phyloP scores from a whole-genome alignment of 345 rosid species.

The Laguncularia racemosa region DNA sequence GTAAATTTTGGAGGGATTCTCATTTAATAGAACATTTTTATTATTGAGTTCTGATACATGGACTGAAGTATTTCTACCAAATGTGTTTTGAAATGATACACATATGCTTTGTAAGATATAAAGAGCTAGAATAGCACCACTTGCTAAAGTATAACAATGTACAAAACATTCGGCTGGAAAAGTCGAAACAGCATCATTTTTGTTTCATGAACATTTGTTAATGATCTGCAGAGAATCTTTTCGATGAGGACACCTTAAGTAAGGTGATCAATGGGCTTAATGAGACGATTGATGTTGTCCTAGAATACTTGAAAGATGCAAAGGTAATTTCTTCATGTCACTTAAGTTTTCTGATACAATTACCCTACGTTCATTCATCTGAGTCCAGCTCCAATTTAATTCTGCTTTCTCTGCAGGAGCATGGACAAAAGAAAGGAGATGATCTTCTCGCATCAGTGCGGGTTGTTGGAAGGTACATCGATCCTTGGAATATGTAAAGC shows the following conservation, averaged over 20 bases:
- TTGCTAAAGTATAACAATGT: too few relatives aligned
- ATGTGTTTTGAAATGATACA: too few relatives aligned
- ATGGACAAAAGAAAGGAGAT: slow-evolving; percentile 65
- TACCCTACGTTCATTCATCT: too few relatives aligned
- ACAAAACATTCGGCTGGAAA: too few relatives aligned
- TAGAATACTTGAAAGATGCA: slow-evolving; percentile 79
- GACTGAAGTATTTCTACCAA: too few relatives aligned
- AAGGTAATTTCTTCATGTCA: slow-evolving; percentile 35
- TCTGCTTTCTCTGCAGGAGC: slow-evolving; percentile 46
- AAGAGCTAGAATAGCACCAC: too few relatives aligned
- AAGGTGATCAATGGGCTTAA: slow-evolving; percentile 66
- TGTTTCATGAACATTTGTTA: slow-evolving; percentile 8
- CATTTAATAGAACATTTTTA: too few relatives aligned
- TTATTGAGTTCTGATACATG: too few relatives aligned
- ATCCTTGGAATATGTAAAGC: background rate
- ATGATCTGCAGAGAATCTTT: slow-evolving; percentile 29
- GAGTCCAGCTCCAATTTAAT: background rate
- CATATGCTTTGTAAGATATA: too few relatives aligned
- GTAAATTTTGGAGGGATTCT: too few relatives aligned
- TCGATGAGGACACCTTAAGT: slow-evolving; percentile 35
- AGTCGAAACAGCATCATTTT: background rate
- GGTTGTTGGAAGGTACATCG: slow-evolving; percentile 64
- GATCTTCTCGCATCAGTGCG: slow-evolving; percentile 94
- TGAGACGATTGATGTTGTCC: slow-evolving; percentile 54
- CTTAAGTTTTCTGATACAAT: too few relatives aligned